A percentile compares a stretch with the other conserved stretches of the same genome.
These are phyloP conservation scores for Hanseniaspora singularis DNA, from an alignment of 805 yeast genomes.

Conservation along the genomic window DNA sequence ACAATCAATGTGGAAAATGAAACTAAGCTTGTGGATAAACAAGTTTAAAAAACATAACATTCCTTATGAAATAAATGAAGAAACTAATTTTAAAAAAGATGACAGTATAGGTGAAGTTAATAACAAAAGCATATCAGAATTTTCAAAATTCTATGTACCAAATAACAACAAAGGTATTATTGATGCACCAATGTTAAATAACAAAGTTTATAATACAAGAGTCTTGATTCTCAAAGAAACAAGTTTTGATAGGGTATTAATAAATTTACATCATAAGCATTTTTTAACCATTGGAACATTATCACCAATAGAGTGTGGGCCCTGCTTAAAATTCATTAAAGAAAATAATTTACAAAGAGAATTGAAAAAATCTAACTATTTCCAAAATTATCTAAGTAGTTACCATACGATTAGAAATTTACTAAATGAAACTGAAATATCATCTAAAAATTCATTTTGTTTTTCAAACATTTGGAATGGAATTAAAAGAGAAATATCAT, in stretches of 20 bases:
- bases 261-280: constrained; percentile 12
- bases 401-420: background rate
- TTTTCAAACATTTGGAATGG: constrained; percentile 9
- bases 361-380: background rate
- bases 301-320: constrained; percentile 1
- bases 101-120: background rate
- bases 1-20: constrained; percentile 2
- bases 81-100: background rate
- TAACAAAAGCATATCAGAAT: background rate
- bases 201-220: background rate
- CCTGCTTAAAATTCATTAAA: constrained; percentile 1
- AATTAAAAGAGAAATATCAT: constrained; percentile 14
- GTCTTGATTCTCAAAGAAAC: constrained; percentile 3
- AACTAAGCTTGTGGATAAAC: constrained; percentile 8
- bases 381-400: background rate
- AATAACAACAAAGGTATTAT: background rate
- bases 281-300: background rate
- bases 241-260: constrained; percentile 3
- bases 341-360: constrained; percentile 4
- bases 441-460: background rate
- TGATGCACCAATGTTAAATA: background rate
- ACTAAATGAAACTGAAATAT: background rate
- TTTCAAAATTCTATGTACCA: constrained; percentile 7
- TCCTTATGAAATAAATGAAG: background rate
- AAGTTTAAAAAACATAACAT: background rate